These are phyloP conservation scores for Podospora comata DNA, from an alignment of 495 filamentous ascomycete species.

Conservation along the genomic window DNA sequence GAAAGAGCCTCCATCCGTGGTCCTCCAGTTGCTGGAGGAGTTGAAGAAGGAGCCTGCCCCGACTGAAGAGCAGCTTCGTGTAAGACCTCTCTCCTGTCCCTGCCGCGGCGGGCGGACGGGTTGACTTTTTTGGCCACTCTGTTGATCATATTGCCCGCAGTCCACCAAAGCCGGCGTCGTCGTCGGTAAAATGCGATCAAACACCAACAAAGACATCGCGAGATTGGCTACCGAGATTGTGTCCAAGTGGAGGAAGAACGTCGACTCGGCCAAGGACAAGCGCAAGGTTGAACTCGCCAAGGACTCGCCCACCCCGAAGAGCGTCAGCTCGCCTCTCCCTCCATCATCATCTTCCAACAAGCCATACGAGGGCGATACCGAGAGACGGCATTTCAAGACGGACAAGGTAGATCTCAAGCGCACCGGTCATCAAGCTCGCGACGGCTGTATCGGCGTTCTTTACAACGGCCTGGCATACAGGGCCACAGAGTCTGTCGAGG, in stretches of 20 bases:
- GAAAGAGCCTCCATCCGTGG: slow-evolving; percentile 60
- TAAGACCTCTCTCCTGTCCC: slow-evolving; percentile 33
- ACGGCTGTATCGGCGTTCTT: slow-evolving; percentile 83
- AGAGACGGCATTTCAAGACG: slow-evolving; percentile 73
- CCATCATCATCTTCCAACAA: slow-evolving; percentile 48
- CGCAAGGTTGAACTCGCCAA: slow-evolving; percentile 47
- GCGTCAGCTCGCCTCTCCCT: slow-evolving; percentile 41
- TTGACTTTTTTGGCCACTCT: neutral
- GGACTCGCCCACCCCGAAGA: slow-evolving; percentile 38
- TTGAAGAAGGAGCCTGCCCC: slow-evolving; percentile 73
- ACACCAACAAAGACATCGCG: slow-evolving; percentile 73
- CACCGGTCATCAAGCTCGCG: slow-evolving; percentile 67
- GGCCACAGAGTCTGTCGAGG: slow-evolving; percentile 51
- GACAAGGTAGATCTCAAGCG: slow-evolving; percentile 71
- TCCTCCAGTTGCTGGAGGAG: slow-evolving; percentile 68
- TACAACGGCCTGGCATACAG: slow-evolving; percentile 77
- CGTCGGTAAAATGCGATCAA: slow-evolving; percentile 75
- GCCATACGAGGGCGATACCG: slow-evolving; percentile 63
- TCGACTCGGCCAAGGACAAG: slow-evolving; percentile 65
- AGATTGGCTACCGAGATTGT: slow-evolving; percentile 76
- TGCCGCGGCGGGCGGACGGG: too few species aligned
- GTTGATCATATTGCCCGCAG: slow-evolving; percentile 35
- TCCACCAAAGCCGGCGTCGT: slow-evolving; percentile 88
- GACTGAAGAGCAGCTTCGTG: slow-evolving; percentile 81
- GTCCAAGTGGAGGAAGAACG: slow-evolving; percentile 77